A percentile compares a stretch with the other conserved stretches of the same genome.
Evolutionary conservation across 1,284 basidiomycete genomes (phyloP).

Genomic region (Ustilago trichophora): DNA sequence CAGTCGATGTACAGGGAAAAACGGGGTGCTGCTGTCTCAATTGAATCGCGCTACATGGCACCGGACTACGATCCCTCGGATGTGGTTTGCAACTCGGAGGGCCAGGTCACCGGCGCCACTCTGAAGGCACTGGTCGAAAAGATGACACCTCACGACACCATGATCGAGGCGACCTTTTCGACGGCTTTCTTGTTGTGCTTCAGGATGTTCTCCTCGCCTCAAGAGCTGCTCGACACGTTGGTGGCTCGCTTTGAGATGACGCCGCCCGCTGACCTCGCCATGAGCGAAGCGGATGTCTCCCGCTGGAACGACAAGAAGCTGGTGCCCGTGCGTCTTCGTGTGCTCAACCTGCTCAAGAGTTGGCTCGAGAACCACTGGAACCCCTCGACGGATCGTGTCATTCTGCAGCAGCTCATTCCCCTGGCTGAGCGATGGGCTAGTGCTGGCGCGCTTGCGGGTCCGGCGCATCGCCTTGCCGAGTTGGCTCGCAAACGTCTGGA

Average conservation of each 20-base stretch:
- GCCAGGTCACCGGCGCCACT: constrained; percentile 88
- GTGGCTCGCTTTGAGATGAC: constrained; percentile 81
- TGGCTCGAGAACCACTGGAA: constrained; percentile 95
- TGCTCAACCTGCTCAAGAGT: constrained; percentile 88
- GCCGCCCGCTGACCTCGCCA: constrained; percentile 68
- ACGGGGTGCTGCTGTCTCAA: constrained; percentile 19
- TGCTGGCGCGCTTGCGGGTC: constrained; percentile 72
- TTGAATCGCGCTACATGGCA: constrained; percentile 43
- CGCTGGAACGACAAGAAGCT: constrained; percentile 87
- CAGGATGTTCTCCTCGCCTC: constrained; percentile 85
- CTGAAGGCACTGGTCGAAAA: constrained; percentile 87
- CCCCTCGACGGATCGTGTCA: constrained; percentile 68
- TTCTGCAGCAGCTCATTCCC: constrained; percentile 72
- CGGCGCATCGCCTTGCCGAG: constrained; percentile 71
- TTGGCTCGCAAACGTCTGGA: constrained; percentile 48
- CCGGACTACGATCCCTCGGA: constrained; percentile 73
- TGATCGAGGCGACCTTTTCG: constrained; percentile 80
- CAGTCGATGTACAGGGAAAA: constrained; percentile 41
- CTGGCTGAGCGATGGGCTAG: constrained; percentile 73
- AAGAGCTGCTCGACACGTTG: constrained; percentile 78
- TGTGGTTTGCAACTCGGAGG: constrained; percentile 88
- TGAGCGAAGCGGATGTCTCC: constrained; percentile 73
- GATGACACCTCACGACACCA: constrained; percentile 92
- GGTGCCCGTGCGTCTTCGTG: constrained; percentile 84
- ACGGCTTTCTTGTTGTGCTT: constrained; percentile 95